Percentiles rank a stretch among this genome's conserved stretches.
These are phyloP conservation scores for Coelastrella sp. DNA, from an alignment of 139 green algal genomes.

Conservation along the genomic window DNA sequence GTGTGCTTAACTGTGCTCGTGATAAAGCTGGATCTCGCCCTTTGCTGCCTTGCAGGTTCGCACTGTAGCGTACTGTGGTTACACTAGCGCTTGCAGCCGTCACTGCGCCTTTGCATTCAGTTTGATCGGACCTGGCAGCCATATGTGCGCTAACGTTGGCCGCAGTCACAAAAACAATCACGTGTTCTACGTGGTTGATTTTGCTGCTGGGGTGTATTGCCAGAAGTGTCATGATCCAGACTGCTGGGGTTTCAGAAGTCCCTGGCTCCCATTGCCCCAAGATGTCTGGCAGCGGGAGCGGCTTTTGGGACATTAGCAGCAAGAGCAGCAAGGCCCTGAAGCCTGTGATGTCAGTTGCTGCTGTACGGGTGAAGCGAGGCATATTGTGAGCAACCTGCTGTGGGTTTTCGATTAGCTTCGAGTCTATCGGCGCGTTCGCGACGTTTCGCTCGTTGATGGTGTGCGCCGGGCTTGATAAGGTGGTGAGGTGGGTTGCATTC, in stretches of 20 bases:
- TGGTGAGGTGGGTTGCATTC: no score
- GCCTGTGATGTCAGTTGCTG: not conserved
- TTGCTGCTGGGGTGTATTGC: slow-evolving; percentile 54
- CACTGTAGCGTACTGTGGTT: slow-evolving; percentile 79
- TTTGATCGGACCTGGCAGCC: slow-evolving; percentile 81
- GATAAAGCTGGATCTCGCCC: no score
- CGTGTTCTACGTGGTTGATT: slow-evolving; percentile 78
- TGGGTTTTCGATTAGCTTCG: no score
- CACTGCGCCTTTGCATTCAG: slow-evolving; percentile 72
- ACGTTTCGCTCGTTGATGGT: no score
- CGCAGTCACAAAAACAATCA: slow-evolving; percentile 72
- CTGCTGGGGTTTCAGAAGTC: slow-evolving; percentile 66
- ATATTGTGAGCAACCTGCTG: no score
- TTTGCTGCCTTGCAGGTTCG: slow-evolving; percentile 54
- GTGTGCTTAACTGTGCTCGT: no score
- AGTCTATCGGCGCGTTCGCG: no score
- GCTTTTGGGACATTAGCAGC: not conserved
- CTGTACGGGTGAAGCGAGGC: not conserved
- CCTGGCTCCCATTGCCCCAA: slow-evolving; percentile 51
- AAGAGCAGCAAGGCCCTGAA: not conserved
- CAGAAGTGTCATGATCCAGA: slow-evolving; percentile 90
- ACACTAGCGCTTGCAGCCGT: slow-evolving; percentile 40
- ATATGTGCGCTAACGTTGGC: slow-evolving; percentile 78
- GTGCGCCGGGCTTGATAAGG: no score
- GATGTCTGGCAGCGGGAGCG: slow-evolving; percentile 23